Evolutionary conservation across 352 stramenopile species (phyloP).

Genomic region (Globisporangium nunn): DNA sequence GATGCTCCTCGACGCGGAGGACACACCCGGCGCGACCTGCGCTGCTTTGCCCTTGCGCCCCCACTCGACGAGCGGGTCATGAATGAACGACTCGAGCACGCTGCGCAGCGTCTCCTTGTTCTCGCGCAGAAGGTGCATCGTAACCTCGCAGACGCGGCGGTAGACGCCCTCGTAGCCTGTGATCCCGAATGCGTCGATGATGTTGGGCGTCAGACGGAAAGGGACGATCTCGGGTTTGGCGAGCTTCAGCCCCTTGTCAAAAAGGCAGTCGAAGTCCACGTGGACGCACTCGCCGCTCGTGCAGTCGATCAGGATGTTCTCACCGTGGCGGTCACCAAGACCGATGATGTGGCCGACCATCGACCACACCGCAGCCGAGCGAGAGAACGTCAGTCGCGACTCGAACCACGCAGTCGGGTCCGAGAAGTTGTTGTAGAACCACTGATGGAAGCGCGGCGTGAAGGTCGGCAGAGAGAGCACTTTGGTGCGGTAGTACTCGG

Average conservation of each 20-base stretch:
- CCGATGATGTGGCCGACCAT: conserved; percentile 96
- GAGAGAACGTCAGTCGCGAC: conserved; percentile 81
- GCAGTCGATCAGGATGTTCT: conserved; percentile 99
- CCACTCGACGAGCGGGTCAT: conserved; percentile 95
- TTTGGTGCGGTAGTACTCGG: conserved; percentile 56
- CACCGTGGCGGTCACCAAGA: conserved; percentile 93
- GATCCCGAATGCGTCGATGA: conserved; percentile 99
- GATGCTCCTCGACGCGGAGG: conserved; percentile 19
- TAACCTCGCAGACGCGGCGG: conserved; percentile 88
- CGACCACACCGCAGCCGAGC: conserved; percentile 93
- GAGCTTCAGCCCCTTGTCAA: conserved; percentile 98
- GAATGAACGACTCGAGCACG: conserved; percentile 99
- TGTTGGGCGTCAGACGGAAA: conserved; percentile 99
- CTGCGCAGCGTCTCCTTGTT: conserved; percentile 97
- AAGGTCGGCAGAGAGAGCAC: conserved; percentile 72
- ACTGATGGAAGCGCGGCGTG: conserved; percentile 96
- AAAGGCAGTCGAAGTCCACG: conserved; percentile 99
- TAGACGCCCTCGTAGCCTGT: conserved; percentile 95
- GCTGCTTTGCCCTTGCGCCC: conserved; percentile 65
- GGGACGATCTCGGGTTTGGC: conserved; percentile 97
- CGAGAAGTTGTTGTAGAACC: conserved; percentile 98
- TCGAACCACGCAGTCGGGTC: conserved; percentile 98
- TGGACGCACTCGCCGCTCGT: conserved; percentile 97
- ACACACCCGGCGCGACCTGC: conserved; percentile 16
- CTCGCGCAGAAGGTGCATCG: conserved; percentile 88